Evolutionary conservation across 306 rosid genomes (phyloP), one percentile per base, ranked within the genome.

Genomic region (Nissolia schottii): DNA sequence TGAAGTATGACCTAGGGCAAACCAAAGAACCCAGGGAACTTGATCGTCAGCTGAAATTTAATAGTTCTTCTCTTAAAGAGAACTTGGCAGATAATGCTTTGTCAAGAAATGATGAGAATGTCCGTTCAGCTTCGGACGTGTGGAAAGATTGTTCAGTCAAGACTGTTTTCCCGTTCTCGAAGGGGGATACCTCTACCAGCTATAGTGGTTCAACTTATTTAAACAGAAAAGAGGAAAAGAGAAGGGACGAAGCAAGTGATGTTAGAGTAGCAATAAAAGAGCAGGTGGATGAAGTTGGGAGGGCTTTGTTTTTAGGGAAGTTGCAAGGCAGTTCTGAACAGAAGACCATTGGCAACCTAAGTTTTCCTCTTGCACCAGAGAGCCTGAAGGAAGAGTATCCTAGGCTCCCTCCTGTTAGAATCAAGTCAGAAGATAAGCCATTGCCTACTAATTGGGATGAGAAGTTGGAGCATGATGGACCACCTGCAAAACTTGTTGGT

Each of bases 351-450:
- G 77, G 82, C 75, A 71, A 77, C 80, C 58, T 87, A 76, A 80
- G 73, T 71, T 86, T 89, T 83, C 90, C 92, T 66, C 74, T 89
- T 35, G 71, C 64, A 6, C 70, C 63, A 37, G 95, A 89, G 71
- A 91, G 80, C 82, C 95, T 80, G 55, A 87, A 85, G 79, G 96
- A 95, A 79, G 97, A 89, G 71, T 85, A 85, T 37, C 97, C 96
- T 13, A 85, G 96, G 85, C 84, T 91, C 89, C 93, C 99, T 22
- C 99, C 96, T 22, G 97, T 95, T 75, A 88, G 78, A 80, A 86
- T 95, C 41, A 95, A 91, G 88, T 87, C 93, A 20, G 97, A 91
- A 82, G 97, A 91, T 77, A 91, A 86, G 79, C 77, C 89, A 13
- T 72, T 83, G 80, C 69, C 81, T 71, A 65, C 87, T 72, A 88